Conservation (phyloP, 169 alveolate species). For the Babesia bovis region DNA sequence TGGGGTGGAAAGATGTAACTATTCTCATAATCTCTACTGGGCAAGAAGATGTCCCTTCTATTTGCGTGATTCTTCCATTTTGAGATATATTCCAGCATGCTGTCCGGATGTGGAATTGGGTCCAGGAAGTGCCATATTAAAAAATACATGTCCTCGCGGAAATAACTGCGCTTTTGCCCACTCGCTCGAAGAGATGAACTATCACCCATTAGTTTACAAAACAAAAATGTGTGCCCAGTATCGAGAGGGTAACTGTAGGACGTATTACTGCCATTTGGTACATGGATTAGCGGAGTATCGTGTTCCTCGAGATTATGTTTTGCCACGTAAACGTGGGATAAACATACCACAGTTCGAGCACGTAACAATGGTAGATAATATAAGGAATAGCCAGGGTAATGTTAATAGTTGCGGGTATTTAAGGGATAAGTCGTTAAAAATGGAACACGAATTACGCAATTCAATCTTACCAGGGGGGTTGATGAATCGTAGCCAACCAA, state of each 20-base stretch:
- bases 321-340: constrained; percentile 75
- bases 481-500: not conserved
- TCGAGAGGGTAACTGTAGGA: constrained; percentile 78
- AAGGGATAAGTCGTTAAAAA: not conserved
- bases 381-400: constrained; percentile 24
- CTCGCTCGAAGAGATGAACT: constrained; percentile 79
- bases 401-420: not conserved
- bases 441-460: not conserved
- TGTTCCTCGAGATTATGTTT: constrained; percentile 69
- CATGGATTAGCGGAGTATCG: constrained; percentile 85
- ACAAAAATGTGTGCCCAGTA: constrained; percentile 76
- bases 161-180: constrained; percentile 85
- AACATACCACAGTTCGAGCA: constrained; percentile 73
- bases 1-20: constrained; percentile 82
- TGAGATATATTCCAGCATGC: constrained; percentile 81
- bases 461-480: not conserved
- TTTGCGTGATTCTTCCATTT: constrained; percentile 76
- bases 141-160: constrained; percentile 79
- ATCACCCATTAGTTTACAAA: constrained; percentile 82
- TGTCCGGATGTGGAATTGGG: constrained; percentile 76
- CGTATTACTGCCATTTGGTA: constrained; percentile 81
- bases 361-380: constrained; percentile 78
- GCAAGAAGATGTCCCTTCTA: constrained; percentile 84
- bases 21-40: constrained; percentile 83
- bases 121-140: constrained; percentile 56